Conservation (phyloP, 495 filamentous ascomycete species). For the Glonium stellatum region DNA sequence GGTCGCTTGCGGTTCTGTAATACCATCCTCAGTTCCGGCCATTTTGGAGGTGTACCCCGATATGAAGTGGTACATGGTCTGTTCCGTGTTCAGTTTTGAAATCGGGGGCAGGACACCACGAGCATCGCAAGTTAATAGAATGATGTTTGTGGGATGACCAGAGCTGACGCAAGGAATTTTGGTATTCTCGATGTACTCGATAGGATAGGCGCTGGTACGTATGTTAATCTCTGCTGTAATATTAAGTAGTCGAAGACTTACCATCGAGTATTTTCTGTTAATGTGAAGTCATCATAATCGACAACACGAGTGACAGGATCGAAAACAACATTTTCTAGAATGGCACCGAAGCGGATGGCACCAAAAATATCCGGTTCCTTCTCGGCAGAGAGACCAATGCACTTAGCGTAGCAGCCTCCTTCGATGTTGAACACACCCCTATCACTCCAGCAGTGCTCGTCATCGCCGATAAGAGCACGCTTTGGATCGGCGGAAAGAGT, state of each 20-base stretch:
- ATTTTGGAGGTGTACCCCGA: constrained; percentile 99
- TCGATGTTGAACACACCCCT: constrained; percentile 98
- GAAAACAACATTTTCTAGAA: constrained; percentile 98
- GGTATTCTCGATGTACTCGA: constrained; percentile 97
- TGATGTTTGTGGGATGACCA: constrained; percentile 92
- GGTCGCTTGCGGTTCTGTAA: constrained; percentile 93
- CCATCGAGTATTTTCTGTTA: constrained; percentile 97
- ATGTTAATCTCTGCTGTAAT: background rate
- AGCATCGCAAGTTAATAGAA: constrained; percentile 95
- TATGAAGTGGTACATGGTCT: constrained; percentile 99
- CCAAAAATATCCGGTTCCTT: constrained; percentile 97
- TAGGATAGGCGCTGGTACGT: constrained; percentile 71
- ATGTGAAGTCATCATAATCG: constrained; percentile 88
- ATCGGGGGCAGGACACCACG: constrained; percentile 96
- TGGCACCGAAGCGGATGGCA: constrained; percentile 93
- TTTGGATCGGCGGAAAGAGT: constrained; percentile 96
- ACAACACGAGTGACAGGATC: constrained; percentile 81
- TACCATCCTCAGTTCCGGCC: constrained; percentile 95
- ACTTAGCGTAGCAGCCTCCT: constrained; percentile 99
- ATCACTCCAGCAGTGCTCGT: constrained; percentile 99
- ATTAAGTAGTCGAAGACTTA: constrained; percentile 21
- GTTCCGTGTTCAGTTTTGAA: constrained; percentile 89
- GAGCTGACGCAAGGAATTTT: constrained; percentile 90
- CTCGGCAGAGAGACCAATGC: constrained; percentile 92
- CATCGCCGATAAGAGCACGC: constrained; percentile 92